phyloP scores from a whole-genome alignment of 352 stramenopile species.

The Phytopythium mirpurense region DNA sequence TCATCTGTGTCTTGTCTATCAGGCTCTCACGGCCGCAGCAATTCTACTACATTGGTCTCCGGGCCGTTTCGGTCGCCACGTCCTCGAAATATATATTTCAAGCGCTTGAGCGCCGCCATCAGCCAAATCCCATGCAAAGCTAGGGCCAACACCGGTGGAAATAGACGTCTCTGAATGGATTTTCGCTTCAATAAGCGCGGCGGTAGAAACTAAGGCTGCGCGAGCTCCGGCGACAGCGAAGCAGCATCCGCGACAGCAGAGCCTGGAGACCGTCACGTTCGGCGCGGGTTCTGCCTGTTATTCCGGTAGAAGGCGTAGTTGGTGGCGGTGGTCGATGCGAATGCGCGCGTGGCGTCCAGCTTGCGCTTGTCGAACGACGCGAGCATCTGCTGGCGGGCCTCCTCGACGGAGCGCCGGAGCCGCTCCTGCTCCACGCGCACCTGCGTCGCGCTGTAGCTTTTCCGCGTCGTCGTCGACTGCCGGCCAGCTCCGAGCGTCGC shows the following conservation, averaged over 20 bases:
- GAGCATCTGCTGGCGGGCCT: slow-evolving; percentile 1
- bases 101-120: too few species aligned
- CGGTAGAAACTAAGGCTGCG: too few species aligned
- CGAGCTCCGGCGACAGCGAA: too few species aligned
- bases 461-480: not conserved
- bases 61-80: not conserved
- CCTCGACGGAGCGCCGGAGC: not conserved
- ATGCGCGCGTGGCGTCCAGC: not conserved
- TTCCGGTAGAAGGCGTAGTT: slow-evolving; percentile 5
- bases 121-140: too few species aligned
- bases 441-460: not conserved
- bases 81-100: too few species aligned
- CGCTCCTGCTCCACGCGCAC: not conserved
- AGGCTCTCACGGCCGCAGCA: not conserved
- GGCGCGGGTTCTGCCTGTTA: not conserved
- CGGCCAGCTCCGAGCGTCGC: not conserved
- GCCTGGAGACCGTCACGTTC: not conserved
- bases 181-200: too few species aligned
- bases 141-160: too few species aligned
- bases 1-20: too few species aligned
- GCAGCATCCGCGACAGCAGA: too few species aligned
- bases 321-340: not conserved
- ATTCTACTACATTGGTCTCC: not conserved
- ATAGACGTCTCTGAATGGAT: too few species aligned
- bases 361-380: not conserved